Evolutionary conservation across 2,329 filamentous ascomycete genomes (phyloP).

Genomic region (Lachnellula subtilissima): DNA sequence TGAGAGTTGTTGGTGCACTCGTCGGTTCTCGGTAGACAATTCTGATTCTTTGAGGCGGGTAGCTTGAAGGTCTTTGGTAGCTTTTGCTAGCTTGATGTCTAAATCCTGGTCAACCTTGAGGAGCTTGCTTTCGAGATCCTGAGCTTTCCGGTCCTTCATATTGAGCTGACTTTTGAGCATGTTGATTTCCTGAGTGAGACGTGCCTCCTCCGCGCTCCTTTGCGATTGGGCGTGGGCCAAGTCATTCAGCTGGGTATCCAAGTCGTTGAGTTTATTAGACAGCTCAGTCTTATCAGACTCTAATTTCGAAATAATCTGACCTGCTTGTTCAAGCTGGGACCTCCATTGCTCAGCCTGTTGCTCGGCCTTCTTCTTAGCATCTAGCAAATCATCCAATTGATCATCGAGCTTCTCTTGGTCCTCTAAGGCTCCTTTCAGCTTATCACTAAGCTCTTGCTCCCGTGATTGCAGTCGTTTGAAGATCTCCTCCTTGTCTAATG

Average conservation of each 20-base stretch:
- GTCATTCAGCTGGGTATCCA: conserved; percentile 68
- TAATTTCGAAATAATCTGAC: conserved; percentile 75
- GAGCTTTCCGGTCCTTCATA: conserved; percentile 83
- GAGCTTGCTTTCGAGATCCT: conserved; percentile 80
- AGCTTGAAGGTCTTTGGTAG: conserved; percentile 74
- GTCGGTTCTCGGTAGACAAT: conserved; percentile 72
- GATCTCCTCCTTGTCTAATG: conserved; percentile 97
- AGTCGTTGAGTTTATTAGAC: conserved; percentile 57
- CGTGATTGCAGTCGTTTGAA: conserved; percentile 91
- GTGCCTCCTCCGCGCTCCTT: conserved; percentile 70
- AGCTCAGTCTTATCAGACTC: conserved; percentile 82
- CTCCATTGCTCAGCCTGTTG: conserved; percentile 76
- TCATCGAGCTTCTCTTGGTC: conserved; percentile 94
- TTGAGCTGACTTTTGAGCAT: conserved; percentile 87
- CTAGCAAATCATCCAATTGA: conserved; percentile 82
- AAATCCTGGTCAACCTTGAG: conserved; percentile 83
- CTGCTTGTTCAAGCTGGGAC: conserved; percentile 85
- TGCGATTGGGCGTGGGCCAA: conserved; percentile 67
- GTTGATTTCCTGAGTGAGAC: conserved; percentile 76
- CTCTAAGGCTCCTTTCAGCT: conserved; percentile 83
- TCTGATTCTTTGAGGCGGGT: conserved; percentile 71
- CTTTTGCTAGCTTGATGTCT: conserved; percentile 73
- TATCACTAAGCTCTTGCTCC: conserved; percentile 89
- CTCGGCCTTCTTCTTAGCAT: conserved; percentile 84
- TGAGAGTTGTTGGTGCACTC: conserved; percentile 77